Evolutionary conservation across 164 flowering plant species (phyloP), one percentile per base, ranked within the genome.

Genomic region (Nymphaea thermarum): DNA sequence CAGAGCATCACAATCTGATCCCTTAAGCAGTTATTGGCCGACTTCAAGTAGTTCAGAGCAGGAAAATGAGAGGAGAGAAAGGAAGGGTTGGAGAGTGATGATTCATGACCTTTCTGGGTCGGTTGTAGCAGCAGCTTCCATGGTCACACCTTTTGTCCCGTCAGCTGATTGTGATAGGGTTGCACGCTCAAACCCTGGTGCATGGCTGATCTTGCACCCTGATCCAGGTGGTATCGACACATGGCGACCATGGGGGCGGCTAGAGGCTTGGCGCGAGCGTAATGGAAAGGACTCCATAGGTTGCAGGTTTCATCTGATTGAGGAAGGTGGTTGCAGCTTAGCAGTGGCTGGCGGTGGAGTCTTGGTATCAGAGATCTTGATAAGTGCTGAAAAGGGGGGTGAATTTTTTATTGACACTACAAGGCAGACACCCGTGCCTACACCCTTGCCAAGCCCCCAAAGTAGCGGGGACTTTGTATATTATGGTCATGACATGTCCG

Each of bases 241-340:
- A 76, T 91, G 98, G 98, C 92, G 82, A 68, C 98, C 98, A 44
- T 91, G 98, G 98, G 98, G 98, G 43, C 87, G 85, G 79, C 94
- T 91, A 42, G 94, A 91, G 67, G 98, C 98, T 6, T 91, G 98
- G 98, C 96, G 98, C 17, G 98, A 89, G 71, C 79, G 82, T 45
- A 93, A 93, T 12, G 68, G 75, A 47, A 74, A 81, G 70, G 96
- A 91, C 65, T 78, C 84, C 11, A 70, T 91, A 5, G 86, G 93
- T 77, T 86, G 86, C 67, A 76, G 92, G 15, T 85, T 91, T 65
- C 90, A 82, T 71, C 86, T 87, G 18, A 75, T 87, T 14, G 80
- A 90, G 0, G 89, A 85, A 65, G 85, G 78, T 3, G 84, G 80
- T 57, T 51, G 57, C 57, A 51, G 57, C 57, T 51, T 51, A 51